These are phyloP conservation scores for Ceratocystis eucalypticola DNA, from an alignment of 2,329 filamentous ascomycete genomes.

Conservation along the genomic window DNA sequence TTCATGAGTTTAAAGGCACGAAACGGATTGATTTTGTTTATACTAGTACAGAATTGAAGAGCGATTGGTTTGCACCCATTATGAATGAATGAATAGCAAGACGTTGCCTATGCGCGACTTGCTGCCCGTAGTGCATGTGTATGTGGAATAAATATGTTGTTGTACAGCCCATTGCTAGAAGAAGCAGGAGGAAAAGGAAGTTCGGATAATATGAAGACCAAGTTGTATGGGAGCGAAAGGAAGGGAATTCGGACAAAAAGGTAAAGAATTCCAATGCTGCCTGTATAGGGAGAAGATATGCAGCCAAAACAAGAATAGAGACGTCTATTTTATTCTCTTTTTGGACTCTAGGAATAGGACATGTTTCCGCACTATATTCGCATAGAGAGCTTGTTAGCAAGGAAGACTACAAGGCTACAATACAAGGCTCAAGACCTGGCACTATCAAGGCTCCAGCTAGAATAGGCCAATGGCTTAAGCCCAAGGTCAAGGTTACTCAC, in stretches of 20 bases:
- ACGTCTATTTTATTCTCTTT: constrained; percentile 49
- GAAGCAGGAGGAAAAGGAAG: not conserved
- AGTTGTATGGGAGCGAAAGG: constrained; percentile 20
- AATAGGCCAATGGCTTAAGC: not conserved
- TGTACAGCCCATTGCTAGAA: not conserved
- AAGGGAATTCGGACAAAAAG: constrained; percentile 8
- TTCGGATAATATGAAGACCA: not conserved
- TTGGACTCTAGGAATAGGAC: constrained; percentile 93
- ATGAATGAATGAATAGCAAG: not conserved
- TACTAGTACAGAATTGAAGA: constrained; percentile 15
- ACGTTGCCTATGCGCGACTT: not conserved
- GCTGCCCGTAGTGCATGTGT: not conserved
- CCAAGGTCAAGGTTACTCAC: constrained; percentile 35
- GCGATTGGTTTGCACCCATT: not conserved
- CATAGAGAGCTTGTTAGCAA: constrained; percentile 11
- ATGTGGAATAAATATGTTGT: not conserved
- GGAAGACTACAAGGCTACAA: not conserved
- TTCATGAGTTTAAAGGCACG: not conserved
- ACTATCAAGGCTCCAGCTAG: not conserved
- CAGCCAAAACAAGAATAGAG: constrained; percentile 8
- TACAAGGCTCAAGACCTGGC: no score
- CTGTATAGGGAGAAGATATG: not conserved
- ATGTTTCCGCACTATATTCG: constrained; percentile 65
- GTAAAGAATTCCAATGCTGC: not conserved
- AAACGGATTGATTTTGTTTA: not conserved